Base-by-base conservation (phyloP, 2,329 filamentous ascomycete species). In the Microdochium paspali region DNA sequence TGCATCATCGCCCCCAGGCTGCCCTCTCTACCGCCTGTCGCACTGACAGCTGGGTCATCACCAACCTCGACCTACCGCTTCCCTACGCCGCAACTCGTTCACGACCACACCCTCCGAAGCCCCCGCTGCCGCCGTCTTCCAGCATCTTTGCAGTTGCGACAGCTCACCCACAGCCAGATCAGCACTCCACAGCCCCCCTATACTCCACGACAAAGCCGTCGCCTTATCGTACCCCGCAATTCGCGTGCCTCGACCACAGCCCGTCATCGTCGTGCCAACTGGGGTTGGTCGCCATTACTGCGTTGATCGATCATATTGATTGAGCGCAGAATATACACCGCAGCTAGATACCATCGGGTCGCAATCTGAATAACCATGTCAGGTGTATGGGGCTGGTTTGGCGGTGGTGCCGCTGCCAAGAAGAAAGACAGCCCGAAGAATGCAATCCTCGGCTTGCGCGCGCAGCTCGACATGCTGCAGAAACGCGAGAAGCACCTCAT, bases 391-490 rank as follows among this genome's bases (percentile, higher is more conserved):
- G 82, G 85, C 71, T 96, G 90, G 89, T 95, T 96, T 66, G 90
- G 91, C 69, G 89, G 89, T 61, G 80, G 79, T 56, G 79, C 80
- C 60, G 83, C 84, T 58, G 84, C 90, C 71, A 88, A 89, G 77
- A 84, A 84, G 72, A 95, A 94, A 73, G 89, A 96, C 71, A 85
- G 82, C 51, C 89, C 93, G 49, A 98, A 98, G 79, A 93, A 95
- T 74, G 93, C 93, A 57, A 98, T 98, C 61, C 76, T 98, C 49
- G 80, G 80, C 51, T 73, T 98, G 61, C 82, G 93, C 58, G 79
- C 85, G 61, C 91, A 96, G 72, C 77, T 97, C 42, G 91, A 96
- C 59, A 97, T 97, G 90, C 77, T 98, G 63, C 89, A 94, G 71
- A 98, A 98, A 78, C 80, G 91, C 51, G 90, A 97, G 74, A 87